Evolutionary conservation across 1,284 basidiomycete species (phyloP).

Genomic region (Ganoderma multipileum): DNA sequence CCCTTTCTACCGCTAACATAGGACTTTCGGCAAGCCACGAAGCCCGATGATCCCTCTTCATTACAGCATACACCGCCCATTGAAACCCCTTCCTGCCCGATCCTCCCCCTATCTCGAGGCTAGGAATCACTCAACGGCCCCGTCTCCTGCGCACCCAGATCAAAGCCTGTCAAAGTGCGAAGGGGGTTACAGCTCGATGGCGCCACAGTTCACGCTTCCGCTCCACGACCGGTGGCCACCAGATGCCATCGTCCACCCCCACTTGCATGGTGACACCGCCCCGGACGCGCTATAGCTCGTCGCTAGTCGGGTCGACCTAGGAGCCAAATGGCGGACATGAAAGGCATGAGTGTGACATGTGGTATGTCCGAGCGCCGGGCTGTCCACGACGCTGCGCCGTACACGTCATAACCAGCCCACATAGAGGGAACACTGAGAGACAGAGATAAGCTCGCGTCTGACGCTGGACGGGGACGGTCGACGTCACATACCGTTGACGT

Average conservation of each 20-base stretch:
- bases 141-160: neutral
- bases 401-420: neutral
- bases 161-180: neutral
- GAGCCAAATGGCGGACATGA: slow-evolving; percentile 21
- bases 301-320: slow-evolving; percentile 1
- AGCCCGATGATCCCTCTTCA: neutral
- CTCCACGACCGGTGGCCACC: neutral
- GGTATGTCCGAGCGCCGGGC: slow-evolving; percentile 14
- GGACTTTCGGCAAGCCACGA: neutral
- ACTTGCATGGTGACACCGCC: neutral
- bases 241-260: neutral
- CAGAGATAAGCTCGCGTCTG: slow-evolving; percentile 7
- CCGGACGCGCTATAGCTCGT: neutral
- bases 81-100: neutral
- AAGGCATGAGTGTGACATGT: slow-evolving; percentile 21
- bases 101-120: neutral
- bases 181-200: neutral
- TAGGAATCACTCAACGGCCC: neutral
- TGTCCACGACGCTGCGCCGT: neutral
- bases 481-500: slow-evolving; percentile 1
- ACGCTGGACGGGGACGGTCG: neutral
- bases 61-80: neutral
- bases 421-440: slow-evolving; percentile 1
- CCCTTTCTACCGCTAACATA: neutral
- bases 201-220: neutral